phyloP scores from a whole-genome alignment of 148 eudicot genomes.

The Suaeda aralocaspica region DNA sequence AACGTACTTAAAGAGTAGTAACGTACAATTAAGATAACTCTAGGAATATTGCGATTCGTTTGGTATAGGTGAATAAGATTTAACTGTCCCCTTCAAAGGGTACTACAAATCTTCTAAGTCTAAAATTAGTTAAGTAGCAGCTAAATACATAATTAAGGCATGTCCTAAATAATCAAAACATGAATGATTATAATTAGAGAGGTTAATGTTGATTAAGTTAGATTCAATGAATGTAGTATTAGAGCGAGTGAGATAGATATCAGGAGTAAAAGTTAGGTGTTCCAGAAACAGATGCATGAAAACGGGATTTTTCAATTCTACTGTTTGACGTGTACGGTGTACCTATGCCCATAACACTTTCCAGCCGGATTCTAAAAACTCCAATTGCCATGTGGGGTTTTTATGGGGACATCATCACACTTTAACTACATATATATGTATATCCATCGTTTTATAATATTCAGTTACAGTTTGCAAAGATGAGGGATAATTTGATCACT shows the following conservation, averaged over 20 bases:
- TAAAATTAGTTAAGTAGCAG: conserved; percentile 15
- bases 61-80: conserved; percentile 12
- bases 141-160: background rate
- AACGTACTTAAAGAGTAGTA: no score
- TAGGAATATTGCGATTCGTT: background rate
- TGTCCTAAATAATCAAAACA: conserved; percentile 6
- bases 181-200: no score
- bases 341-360: background rate
- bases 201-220: background rate
- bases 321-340: background rate
- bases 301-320: background rate
- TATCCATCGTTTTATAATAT: no score
- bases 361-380: background rate
- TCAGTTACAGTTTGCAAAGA: no score
- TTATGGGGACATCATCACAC: no score
- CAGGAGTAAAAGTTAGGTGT: no score
- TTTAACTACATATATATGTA: no score
- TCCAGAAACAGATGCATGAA: conserved; percentile 10
- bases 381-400: no score
- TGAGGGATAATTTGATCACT: no score
- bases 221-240: conserved; percentile 21
- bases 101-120: conserved; percentile 13
- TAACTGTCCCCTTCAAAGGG: conserved; percentile 18
- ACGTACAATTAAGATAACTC: background rate
- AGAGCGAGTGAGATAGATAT: no score